Evolutionary conservation across 257 asterid genomes (phyloP), one percentile per base, ranked within the genome.

Genomic region (Nyctanthes arbortristis): DNA sequence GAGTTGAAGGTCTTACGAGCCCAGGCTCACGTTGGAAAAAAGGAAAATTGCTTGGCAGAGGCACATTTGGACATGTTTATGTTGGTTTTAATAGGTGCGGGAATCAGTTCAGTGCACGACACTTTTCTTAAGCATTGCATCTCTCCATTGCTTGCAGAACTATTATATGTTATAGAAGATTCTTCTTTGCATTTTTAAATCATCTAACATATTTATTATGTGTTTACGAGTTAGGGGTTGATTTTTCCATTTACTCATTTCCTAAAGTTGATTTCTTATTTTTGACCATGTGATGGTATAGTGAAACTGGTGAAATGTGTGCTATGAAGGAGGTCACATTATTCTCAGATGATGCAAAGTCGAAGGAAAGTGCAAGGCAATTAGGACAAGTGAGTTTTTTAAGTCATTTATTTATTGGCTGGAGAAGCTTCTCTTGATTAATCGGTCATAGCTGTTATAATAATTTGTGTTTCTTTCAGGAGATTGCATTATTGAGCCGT

Each of bases 301-400:
- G 98, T 82, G 98, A 88, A 70, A 92, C 94, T 14, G 98, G 98
- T 16, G 96, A 92, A 81, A 92, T 89, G 97, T 92, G 98, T 82
- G 98, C 98, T 25, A 92, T 92, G 98, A 92, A 92, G 85, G 98
- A 92, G 91, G 98, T 92, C 61, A 89, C 98, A 9, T 84, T 92
- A 71, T 88, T 92, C 74, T 79, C 97, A 60, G 98, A 92, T 81
- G 97, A 92, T 79, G 89, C 97, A 30, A 92, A 89, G 80, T 89
- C 98, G 8, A 92, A 89, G 82, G 98, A 92, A 88, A 92, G 98
- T 70, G 97, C 96, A 34, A 89, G 89, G 87, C 98, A 92, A 77
- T 88, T 92, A 82, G 92, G 88, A 68, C 97, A 92, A 81, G 98
- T 92, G 79, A 87, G 91, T 79, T 73, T 61, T 54, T 61, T 70